Evolutionary conservation across 768 basidiomycete species (phyloP).

Genomic region (Suillus bovinus): DNA sequence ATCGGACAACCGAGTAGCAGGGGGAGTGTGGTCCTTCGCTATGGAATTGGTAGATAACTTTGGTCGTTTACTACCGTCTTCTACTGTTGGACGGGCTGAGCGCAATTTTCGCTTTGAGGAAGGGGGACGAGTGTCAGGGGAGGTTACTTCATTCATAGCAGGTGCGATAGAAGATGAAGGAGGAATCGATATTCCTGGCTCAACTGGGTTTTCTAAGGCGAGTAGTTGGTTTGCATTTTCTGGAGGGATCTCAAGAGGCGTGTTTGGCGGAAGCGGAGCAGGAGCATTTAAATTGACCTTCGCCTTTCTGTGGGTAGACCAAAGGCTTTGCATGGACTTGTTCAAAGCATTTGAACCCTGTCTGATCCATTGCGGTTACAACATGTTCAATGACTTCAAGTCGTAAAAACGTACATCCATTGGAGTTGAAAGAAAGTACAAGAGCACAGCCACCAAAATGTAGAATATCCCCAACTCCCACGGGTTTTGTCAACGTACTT

Average conservation of each 20-base stretch:
- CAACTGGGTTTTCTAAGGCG: not conserved
- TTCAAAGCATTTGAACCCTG: constrained; percentile 77
- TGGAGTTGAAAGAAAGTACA: not conserved
- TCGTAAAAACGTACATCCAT: constrained; percentile 10
- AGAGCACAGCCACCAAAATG: too few species aligned
- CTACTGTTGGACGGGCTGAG: constrained; percentile 43
- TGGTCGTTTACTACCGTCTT: constrained; percentile 59
- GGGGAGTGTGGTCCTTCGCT: constrained; percentile 61
- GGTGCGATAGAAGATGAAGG: constrained; percentile 16
- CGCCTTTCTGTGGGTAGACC: constrained; percentile 66
- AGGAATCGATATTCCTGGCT: not conserved
- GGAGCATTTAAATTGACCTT: constrained; percentile 65
- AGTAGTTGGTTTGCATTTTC: not conserved
- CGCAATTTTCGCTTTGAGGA: constrained; percentile 66
- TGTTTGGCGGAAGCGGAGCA: constrained; percentile 10
- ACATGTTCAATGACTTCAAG: constrained; percentile 2
- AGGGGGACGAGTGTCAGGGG: constrained; percentile 19
- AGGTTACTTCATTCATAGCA: constrained; percentile 9
- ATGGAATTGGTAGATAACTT: constrained; percentile 39
- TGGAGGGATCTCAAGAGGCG: not conserved
- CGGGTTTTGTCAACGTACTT: too few species aligned
- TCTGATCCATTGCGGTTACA: constrained; percentile 42
- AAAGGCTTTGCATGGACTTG: constrained; percentile 76
- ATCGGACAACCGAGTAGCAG: constrained; percentile 74
- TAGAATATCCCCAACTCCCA: too few species aligned